phyloP scores from a whole-genome alignment of 352 stramenopile genomes.

The Pythium chondricola region DNA sequence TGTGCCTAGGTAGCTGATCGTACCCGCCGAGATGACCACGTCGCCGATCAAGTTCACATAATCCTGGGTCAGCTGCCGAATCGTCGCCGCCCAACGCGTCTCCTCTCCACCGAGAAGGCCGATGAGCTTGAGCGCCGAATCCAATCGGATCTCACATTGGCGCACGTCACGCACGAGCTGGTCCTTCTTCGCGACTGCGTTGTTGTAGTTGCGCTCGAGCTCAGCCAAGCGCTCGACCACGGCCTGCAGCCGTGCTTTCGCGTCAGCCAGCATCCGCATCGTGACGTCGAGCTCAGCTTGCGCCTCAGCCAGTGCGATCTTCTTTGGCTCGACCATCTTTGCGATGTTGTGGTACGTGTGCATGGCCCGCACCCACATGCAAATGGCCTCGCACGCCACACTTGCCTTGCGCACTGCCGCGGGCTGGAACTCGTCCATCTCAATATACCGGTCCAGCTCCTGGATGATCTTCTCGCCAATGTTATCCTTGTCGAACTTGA shows the following conservation, averaged over 20 bases:
- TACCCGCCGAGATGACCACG: slow-evolving; percentile 86
- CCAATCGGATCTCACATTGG: slow-evolving; percentile 83
- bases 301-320: slow-evolving; percentile 73
- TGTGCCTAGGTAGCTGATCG: slow-evolving; percentile 90
- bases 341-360: slow-evolving; percentile 91
- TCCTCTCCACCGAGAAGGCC: slow-evolving; percentile 86
- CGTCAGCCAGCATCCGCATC: slow-evolving; percentile 79
- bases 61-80: slow-evolving; percentile 67
- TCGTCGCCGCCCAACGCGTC: slow-evolving; percentile 84
- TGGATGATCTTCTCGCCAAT: slow-evolving; percentile 84
- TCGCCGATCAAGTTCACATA: slow-evolving; percentile 90
- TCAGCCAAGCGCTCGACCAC: slow-evolving; percentile 87
- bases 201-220: slow-evolving; percentile 86
- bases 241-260: slow-evolving; percentile 72
- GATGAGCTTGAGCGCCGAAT: slow-evolving; percentile 89
- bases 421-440: slow-evolving; percentile 89
- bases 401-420: slow-evolving; percentile 87
- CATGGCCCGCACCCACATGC: slow-evolving; percentile 93
- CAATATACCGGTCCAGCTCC: slow-evolving; percentile 86
- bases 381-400: slow-evolving; percentile 90
- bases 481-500: slow-evolving; percentile 89
- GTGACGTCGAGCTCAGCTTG: slow-evolving; percentile 86
- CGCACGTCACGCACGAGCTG: slow-evolving; percentile 71
- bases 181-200: slow-evolving; percentile 84
- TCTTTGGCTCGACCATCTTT: slow-evolving; percentile 92